phyloP scores from a whole-genome alignment of 2,329 filamentous ascomycete genomes.

The Aureobasidium sp. region DNA sequence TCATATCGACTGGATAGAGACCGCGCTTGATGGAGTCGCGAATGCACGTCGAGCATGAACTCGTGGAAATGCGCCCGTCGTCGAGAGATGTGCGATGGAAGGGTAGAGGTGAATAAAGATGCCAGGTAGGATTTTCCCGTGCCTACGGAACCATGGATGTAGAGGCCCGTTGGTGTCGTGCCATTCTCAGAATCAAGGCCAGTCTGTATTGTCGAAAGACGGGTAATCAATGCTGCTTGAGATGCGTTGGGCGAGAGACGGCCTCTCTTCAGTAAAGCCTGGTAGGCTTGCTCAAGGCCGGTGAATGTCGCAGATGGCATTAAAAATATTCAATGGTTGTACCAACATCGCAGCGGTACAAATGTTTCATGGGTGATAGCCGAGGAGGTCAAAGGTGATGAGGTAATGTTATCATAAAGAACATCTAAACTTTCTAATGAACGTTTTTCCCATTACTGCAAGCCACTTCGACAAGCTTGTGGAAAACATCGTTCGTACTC shows the following conservation, averaged over 20 bases:
- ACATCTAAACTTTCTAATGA: too few species aligned
- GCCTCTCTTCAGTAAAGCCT: constrained; percentile 19
- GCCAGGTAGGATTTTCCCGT: constrained; percentile 74
- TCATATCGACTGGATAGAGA: constrained; percentile 45
- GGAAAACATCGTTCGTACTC: too few species aligned
- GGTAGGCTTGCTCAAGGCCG: constrained; percentile 19
- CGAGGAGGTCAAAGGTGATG: too few species aligned
- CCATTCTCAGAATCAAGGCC: constrained; percentile 18
- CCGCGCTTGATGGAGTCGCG: constrained; percentile 35
- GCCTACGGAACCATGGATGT: constrained; percentile 70
- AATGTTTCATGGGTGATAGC: too few species aligned
- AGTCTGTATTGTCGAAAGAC: constrained; percentile 22
- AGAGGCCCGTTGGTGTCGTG: constrained; percentile 53
- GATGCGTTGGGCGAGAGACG: constrained; percentile 21
- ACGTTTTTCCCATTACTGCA: too few species aligned
- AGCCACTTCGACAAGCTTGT: too few species aligned
- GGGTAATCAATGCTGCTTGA: constrained; percentile 22
- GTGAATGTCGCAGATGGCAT: neutral
- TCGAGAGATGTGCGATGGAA: constrained; percentile 41
- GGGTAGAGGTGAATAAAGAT: constrained; percentile 63
- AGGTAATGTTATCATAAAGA: too few species aligned
- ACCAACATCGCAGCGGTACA: too few species aligned
- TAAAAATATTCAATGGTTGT: too few species aligned
- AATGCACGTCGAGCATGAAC: constrained; percentile 69
- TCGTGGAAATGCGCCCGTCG: constrained; percentile 72